A percentile compares a stretch with the other conserved stretches of the same genome.
Conservation (phyloP, 345 rosid genomes). For the Eucalyptus polybractea region DNA sequence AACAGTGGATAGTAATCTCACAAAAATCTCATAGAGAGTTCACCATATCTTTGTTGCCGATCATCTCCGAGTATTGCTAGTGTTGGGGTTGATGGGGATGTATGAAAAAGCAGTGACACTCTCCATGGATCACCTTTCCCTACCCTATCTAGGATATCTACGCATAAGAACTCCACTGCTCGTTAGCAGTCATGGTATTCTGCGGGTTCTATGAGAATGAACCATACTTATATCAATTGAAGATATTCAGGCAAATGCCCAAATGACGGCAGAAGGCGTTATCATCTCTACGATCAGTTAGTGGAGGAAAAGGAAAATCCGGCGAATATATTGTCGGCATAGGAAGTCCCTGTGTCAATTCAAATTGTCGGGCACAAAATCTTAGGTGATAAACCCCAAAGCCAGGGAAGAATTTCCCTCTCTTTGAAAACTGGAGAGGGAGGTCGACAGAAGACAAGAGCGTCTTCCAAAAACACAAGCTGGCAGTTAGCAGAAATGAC, state of each 20-base stretch:
- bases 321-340: too few relatives aligned
- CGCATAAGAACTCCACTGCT: background rate
- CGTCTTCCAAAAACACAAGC: too few relatives aligned
- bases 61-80: background rate
- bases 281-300: background rate
- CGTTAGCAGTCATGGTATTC: background rate
- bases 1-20: accelerated
- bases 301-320: background rate
- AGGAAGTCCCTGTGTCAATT: too few relatives aligned
- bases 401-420: too few relatives aligned
- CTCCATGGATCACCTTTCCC: background rate
- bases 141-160: background rate
- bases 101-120: background rate
- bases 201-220: background rate
- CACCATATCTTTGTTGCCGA: background rate
- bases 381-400: too few relatives aligned
- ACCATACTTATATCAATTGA: background rate
- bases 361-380: too few relatives aligned
- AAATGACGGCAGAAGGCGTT: background rate
- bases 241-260: background rate
- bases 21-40: background rate
- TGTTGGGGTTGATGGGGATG: background rate
- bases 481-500: too few relatives aligned
- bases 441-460: too few relatives aligned
- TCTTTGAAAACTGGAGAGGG: too few relatives aligned